Base-by-base conservation (phyloP, 164 flowering plant species). In the Tetracentron sinense region DNA sequence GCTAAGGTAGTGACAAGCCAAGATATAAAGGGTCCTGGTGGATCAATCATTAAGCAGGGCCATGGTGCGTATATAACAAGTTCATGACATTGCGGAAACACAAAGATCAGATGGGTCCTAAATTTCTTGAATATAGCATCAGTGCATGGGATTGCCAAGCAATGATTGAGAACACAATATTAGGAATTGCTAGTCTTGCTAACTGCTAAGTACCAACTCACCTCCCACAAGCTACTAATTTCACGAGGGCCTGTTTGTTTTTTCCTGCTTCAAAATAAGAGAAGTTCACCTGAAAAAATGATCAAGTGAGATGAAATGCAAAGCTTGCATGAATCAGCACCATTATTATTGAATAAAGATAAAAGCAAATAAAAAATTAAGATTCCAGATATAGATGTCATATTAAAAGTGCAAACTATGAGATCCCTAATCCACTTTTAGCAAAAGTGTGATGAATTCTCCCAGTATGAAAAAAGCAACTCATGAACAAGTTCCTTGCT, bases 251-350 rank as follows among this genome's bases (percentile, higher is more conserved):
- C 69, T 91, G 97, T 71, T 94, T 94, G 72, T 79, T 83, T 80
- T 94, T 97, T 73, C 96, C 99, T 28, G 97, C 96, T 79, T 94
- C 99, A 66, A 72, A 60, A 72, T 94, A 94, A 64, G 91, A 82
- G 66, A 94, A 94, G 64, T 91, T 91, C 58, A 94, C 98, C 97
- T 93, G 79, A 46, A 74, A 63, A 60, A 58, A 30, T 27, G 44
- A 26, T 16, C 1, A 16, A 61, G 15, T 27, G 30, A 56, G 15
- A 62, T 33, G 56, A 42, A 61, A 42, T 22, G 29, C 5, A 74
- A 57, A 56, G 35, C 29, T 58, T 69, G 38, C 6, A 60, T 20
- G 26, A 22, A 19, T 12, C 27, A 54, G 4, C 6, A 5, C 14
- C 38, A 27, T 52, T 35, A 62, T 30, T 11, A 16, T 22, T 4